Evolutionary conservation across 371 early-diverging fungal species (phyloP), one percentile per base, ranked within the genome.

Genomic region (Caulochytrium protostelioides): DNA sequence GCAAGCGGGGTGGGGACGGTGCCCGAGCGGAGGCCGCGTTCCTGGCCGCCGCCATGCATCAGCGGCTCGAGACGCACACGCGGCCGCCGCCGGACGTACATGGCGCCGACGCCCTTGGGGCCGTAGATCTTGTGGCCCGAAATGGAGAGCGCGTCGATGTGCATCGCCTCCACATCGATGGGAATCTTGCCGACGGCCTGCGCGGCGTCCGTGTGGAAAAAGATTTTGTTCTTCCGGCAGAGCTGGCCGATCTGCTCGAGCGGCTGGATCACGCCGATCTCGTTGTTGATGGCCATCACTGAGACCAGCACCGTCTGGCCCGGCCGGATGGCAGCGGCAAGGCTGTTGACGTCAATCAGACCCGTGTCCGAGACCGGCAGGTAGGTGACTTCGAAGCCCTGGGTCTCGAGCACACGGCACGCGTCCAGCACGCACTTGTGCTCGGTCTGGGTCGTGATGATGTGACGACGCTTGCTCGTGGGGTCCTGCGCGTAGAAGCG

Each of bases 351-450:
- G 49, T 58, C 74, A 17, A 99, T 64, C 29, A 83, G 43, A 6
- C 98, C 98, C 41, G 83, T 76, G 37, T 59, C 52, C 43, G 76
- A 60, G 19, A 98, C 97, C 12, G 92, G 85, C 22, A 99, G 57
- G 42, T 98, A 99, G 8, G 99, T 98, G 4, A 99, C 86, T 19
- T 92, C 90, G 34, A 90, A 87, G 1, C 98, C 98, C 55, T 92
- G 87, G 35, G 90, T 89, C 57, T 91, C 82, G 44, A 99, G 59
- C 23, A 77, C 75, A 46, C 99, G 73, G 64, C 97, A 97, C n/a
- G 94, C 85, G 49, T 98, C 98, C 39, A 99, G 65, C 8, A 99
- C 90, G 49, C 95, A 95, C 68, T 99, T 99, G 65, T 99, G 99
- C 62, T 99, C 99, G 23, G 82, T 95, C 58, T 95, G 94, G 6